Percentiles rank a stretch among this genome's conserved stretches.
Conservation (phyloP, 192 early-diverging fungal species). For the Podila epicladia region DNA sequence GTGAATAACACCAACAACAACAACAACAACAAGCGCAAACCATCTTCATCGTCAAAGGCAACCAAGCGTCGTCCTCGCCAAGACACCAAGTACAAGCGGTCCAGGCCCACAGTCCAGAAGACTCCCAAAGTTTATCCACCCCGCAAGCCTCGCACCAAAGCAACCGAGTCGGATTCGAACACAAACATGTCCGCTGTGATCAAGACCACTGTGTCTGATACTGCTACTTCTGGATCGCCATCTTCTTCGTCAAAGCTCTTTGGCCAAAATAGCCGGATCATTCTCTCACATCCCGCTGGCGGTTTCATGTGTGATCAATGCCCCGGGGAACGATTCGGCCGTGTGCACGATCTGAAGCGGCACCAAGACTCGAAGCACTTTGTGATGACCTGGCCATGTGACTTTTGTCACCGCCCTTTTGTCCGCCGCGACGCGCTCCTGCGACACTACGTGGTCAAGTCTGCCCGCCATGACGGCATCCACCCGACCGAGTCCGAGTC, state of each 20-base stretch:
- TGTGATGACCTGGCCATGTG: not conserved
- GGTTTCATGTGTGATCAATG: not conserved
- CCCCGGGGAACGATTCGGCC: not conserved
- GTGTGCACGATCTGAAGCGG: not conserved
- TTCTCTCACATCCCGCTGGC: not conserved
- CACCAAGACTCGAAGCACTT: constrained; percentile 5
- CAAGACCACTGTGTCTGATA: not conserved
- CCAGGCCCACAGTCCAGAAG: constrained; percentile 6
- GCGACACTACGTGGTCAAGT: not conserved
- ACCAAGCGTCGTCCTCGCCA: constrained; percentile 12
- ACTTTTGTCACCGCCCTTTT: not conserved
- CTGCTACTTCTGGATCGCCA: not conserved
- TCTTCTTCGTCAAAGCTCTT: not conserved
- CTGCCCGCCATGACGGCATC: not conserved
- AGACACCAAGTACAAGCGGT: not conserved
- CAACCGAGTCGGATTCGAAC: not conserved
- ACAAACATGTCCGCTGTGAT: not conserved
- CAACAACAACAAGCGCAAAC: not conserved
- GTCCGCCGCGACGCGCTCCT: not conserved
- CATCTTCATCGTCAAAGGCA: not conserved
- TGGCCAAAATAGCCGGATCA: not conserved
- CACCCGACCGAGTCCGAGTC: not conserved
- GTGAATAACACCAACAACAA: not conserved
- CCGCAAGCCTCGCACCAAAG: constrained; percentile 6
- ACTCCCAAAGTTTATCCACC: constrained; percentile 37